Evolutionary conservation across 164 flowering plant genomes (phyloP).

Genomic region (Vitis cinerea): DNA sequence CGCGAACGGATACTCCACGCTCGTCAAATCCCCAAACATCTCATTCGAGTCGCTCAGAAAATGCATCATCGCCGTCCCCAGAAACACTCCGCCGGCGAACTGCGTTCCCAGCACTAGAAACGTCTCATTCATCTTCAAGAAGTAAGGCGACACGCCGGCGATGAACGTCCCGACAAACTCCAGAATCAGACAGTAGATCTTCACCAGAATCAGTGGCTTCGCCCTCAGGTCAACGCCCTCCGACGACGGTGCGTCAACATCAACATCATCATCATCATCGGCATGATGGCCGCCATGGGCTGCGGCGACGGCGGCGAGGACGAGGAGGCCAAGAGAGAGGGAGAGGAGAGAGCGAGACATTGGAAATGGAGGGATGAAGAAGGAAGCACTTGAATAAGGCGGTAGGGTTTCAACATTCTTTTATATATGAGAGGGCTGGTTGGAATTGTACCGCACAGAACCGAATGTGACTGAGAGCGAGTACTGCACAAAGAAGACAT

Average conservation of each 20-base stretch:
- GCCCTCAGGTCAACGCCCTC: slow-evolving; percentile 35
- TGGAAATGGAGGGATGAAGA: not conserved
- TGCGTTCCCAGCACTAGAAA: slow-evolving; percentile 68
- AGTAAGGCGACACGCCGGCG: slow-evolving; percentile 67
- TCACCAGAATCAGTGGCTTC: slow-evolving; percentile 46
- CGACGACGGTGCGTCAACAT: not conserved
- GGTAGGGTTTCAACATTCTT: not conserved
- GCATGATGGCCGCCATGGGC: slow-evolving; percentile 28
- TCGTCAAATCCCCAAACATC: slow-evolving; percentile 56
- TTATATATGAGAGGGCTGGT: not conserved
- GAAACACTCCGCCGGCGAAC: slow-evolving; percentile 78
- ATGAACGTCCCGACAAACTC: slow-evolving; percentile 54
- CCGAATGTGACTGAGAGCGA: not conserved
- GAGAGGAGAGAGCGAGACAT: slow-evolving; percentile 12
- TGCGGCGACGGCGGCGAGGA: slow-evolving; percentile 26
- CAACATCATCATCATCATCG: slow-evolving; percentile 17
- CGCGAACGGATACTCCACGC: slow-evolving; percentile 59
- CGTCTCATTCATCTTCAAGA: slow-evolving; percentile 65
- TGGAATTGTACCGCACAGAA: not conserved
- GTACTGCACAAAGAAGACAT: not conserved
- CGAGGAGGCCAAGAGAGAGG: slow-evolving; percentile 19
- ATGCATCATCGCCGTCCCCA: slow-evolving; percentile 78
- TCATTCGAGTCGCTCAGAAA: slow-evolving; percentile 63
- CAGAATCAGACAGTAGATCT: slow-evolving; percentile 57
- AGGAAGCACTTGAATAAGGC: not conserved